A percentile compares a stretch with the other conserved stretches of the same genome.
Conservation (phyloP, 2,329 filamentous ascomycete species). For the Camillea tinctor region DNA sequence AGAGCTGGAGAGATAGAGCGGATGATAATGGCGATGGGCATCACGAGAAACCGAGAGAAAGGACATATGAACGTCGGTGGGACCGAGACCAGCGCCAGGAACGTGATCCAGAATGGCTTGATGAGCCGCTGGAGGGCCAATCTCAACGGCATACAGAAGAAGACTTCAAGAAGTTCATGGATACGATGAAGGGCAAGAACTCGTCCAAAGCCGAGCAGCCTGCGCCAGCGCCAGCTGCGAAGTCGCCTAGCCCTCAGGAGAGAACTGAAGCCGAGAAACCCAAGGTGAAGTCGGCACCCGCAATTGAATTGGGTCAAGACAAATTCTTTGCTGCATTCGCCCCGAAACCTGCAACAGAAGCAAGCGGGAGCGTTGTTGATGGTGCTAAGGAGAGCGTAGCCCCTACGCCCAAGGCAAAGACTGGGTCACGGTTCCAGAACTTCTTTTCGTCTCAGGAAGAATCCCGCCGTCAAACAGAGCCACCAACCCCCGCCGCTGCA, state of each 20-base stretch:
- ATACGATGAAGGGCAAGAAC: constrained; percentile 72
- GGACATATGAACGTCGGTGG: constrained; percentile 55
- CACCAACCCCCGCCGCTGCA: constrained; percentile 42
- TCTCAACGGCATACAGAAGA: constrained; percentile 75
- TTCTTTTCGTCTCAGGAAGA: constrained; percentile 67
- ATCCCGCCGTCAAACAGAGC: constrained; percentile 48
- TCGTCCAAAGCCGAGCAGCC: constrained; percentile 34
- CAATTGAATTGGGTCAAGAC: constrained; percentile 67
- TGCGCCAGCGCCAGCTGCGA: constrained; percentile 32
- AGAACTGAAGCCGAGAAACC: constrained; percentile 49
- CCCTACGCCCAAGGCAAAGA: constrained; percentile 51
- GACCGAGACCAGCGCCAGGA: constrained; percentile 61
- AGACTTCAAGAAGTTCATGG: constrained; percentile 94
- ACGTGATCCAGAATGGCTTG: constrained; percentile 89
- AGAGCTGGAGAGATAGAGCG: constrained; percentile 60
- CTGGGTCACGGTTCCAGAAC: constrained; percentile 76
- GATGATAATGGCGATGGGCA: constrained; percentile 37
- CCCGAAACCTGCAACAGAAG: constrained; percentile 38
- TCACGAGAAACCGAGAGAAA: constrained; percentile 54
- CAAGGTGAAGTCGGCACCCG: constrained; percentile 58
- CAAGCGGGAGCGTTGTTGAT: constrained; percentile 52
- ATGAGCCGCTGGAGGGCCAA: constrained; percentile 68
- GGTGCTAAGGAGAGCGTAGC: constrained; percentile 41
- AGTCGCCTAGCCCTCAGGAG: constrained; percentile 37
- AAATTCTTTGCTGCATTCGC: constrained; percentile 70